These are phyloP conservation scores for Noccaea bulbosa DNA, from an alignment of 345 rosid species.

Conservation along the genomic window DNA sequence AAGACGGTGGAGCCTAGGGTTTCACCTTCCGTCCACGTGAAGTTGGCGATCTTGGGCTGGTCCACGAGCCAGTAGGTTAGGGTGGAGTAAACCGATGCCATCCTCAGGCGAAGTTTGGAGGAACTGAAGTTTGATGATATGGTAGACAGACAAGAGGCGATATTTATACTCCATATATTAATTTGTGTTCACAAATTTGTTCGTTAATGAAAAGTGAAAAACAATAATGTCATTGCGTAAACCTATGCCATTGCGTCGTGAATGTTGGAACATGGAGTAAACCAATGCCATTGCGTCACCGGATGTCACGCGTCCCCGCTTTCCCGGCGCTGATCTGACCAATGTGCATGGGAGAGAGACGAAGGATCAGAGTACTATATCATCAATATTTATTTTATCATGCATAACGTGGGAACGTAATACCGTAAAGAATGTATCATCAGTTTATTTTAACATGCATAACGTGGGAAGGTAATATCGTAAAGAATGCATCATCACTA, in stretches of 20 bases:
- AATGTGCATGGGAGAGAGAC: not conserved
- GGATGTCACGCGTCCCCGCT: not conserved
- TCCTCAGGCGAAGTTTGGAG: not conserved
- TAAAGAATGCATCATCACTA: not conserved
- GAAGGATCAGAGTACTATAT: too few species aligned
- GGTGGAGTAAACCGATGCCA: conserved; percentile 39
- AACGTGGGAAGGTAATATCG: conserved; percentile 19
- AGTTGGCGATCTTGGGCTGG: conserved; percentile 59
- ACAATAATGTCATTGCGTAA: not conserved
- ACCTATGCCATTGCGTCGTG: not conserved
- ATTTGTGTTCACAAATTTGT: not conserved
- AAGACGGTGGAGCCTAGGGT: conserved; percentile 62
- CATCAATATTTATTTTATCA: too few species aligned
- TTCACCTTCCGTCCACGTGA: conserved; percentile 60
- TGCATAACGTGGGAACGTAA: too few species aligned
- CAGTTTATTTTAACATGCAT: not conserved
- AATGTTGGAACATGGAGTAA: not conserved
- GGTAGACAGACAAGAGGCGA: not conserved
- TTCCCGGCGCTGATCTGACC: not conserved
- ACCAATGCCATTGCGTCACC: not conserved
- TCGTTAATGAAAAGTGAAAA: not conserved
- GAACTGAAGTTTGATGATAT: not conserved
- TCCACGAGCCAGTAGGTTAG: conserved; percentile 60
- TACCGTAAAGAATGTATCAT: too few species aligned
- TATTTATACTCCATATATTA: not conserved